Evolutionary conservation across 2,329 filamentous ascomycete species (phyloP).

Genomic region (Corynespora cassiicola): DNA sequence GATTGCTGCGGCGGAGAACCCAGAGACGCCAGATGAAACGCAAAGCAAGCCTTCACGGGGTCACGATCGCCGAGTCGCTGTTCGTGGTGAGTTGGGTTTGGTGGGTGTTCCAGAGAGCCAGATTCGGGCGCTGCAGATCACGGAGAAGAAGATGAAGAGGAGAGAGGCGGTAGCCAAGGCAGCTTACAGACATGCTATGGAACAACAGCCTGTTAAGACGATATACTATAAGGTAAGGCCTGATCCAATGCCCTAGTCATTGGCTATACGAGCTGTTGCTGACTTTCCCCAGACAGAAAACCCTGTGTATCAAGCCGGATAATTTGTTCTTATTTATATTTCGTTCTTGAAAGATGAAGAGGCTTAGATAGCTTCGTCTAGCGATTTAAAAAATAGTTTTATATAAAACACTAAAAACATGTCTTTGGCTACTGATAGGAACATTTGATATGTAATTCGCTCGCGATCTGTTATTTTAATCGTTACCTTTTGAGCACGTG

Average conservation of each 20-base stretch:
- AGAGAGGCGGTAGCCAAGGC: constrained; percentile 17
- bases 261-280: constrained; percentile 5
- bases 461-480: no score
- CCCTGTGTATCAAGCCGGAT: constrained; percentile 16
- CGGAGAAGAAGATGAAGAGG: constrained; percentile 26
- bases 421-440: no score
- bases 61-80: constrained; percentile 17
- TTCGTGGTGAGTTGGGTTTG: constrained; percentile 25
- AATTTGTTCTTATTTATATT: constrained; percentile 4
- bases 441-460: no score
- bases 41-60: no score
- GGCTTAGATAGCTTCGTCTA: no score
- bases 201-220: constrained; percentile 14
- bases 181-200: constrained; percentile 13
- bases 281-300: constrained; percentile 6
- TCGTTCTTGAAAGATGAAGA: constrained; percentile 1
- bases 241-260: constrained; percentile 2
- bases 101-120: constrained; percentile 20
- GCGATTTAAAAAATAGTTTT: no score
- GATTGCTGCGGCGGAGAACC: constrained; percentile 2
- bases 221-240: constrained; percentile 21
- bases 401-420: no score
- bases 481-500: no score
- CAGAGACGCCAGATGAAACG: not conserved
- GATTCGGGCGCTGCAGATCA: constrained; percentile 14